Evolutionary conservation across 306 rosid species (phyloP), one percentile per base, ranked within the genome.

Genomic region (Canavalia gladiata): DNA sequence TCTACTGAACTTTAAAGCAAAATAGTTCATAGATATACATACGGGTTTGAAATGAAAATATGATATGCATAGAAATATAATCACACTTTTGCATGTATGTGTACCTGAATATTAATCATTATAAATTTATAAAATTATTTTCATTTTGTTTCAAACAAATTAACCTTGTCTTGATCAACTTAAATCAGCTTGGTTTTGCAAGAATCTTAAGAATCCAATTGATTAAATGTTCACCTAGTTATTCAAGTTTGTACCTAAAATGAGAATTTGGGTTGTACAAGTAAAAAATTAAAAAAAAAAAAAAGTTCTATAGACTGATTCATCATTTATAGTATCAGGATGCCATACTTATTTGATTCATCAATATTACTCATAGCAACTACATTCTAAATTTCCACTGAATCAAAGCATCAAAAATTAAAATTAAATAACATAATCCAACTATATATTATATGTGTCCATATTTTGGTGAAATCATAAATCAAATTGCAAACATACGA

Each of bases 401-500:
- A 68, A 67, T 47, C 55, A 7, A 18, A 43, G 51, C 39, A 18
- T 18, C 46, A 33, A 58, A 5, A 58, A 3, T 30, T 25, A 46
- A 79, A 58, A 28, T 43, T 56, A 35, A 57, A 45, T 33, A 54
- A 55, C 33, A 69, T 29, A 49, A 57, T 54, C 51, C 4, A 55
- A 63, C 2, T 13, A 47, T 39, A 37, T 4, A 46, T 45, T 18
- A 18, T 18, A 18, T 18, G 25, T 18, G 43, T 13, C 37, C 33
- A 10, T 58, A 42, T 31, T 52, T 4, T 56, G 39, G 49, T 42
- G 75, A 64, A 74, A 42, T 6, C 37, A 43, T 0, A 68, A 34
- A 49, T 82, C 25, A 49, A 49, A 46, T 11, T 56, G 62, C 2
- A 68, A 39, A 8, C 42, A 47, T 0, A 84, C 35, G 58, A n/a